A percentile compares a stretch with the other conserved stretches of the same genome.
Conservation (phyloP, 345 rosid genomes). For the Chamaenerion angustifolium region DNA sequence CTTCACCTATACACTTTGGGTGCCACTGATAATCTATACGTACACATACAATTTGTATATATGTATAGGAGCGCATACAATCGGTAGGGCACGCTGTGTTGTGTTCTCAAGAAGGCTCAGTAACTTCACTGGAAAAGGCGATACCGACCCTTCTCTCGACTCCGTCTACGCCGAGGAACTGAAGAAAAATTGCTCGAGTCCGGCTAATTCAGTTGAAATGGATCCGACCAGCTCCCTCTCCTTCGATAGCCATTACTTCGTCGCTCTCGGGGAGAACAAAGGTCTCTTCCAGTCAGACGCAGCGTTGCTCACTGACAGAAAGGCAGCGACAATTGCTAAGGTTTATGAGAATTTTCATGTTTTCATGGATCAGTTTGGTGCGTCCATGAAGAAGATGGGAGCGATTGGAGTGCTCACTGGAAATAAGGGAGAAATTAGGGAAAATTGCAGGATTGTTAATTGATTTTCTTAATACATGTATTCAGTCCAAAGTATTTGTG, state of each 20-base stretch:
- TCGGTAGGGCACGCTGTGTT: slow-evolving; percentile 37
- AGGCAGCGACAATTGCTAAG: slow-evolving; percentile 8
- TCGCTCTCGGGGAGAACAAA: slow-evolving; percentile 13
- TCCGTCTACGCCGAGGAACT: slow-evolving; percentile 21
- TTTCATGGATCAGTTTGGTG: slow-evolving; percentile 33
- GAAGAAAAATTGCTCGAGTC: slow-evolving; percentile 27
- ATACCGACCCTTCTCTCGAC: slow-evolving; percentile 39
- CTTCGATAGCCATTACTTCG: slow-evolving; percentile 37
- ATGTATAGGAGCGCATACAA: slow-evolving; percentile 50
- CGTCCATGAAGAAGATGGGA: slow-evolving; percentile 43
- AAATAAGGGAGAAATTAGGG: slow-evolving; percentile 38
- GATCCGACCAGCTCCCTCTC: slow-evolving; percentile 29
- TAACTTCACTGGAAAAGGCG: slow-evolving; percentile 49
- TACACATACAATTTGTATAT: not conserved
- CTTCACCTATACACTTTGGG: too few relatives aligned
- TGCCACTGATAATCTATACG: too few relatives aligned
- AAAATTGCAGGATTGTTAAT: slow-evolving; percentile 26
- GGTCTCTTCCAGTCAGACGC: slow-evolving; percentile 45
- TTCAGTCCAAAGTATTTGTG: too few relatives aligned
- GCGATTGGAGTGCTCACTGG: slow-evolving; percentile 25
- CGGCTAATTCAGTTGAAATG: slow-evolving; percentile 25
- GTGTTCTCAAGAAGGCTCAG: slow-evolving; percentile 29
- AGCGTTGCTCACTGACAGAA: slow-evolving; percentile 30
- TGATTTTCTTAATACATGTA: not conserved
- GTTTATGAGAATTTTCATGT: slow-evolving; percentile 7